phyloP scores from a whole-genome alignment of 345 rosid genomes.

The Eucalyptus leucophloia region DNA sequence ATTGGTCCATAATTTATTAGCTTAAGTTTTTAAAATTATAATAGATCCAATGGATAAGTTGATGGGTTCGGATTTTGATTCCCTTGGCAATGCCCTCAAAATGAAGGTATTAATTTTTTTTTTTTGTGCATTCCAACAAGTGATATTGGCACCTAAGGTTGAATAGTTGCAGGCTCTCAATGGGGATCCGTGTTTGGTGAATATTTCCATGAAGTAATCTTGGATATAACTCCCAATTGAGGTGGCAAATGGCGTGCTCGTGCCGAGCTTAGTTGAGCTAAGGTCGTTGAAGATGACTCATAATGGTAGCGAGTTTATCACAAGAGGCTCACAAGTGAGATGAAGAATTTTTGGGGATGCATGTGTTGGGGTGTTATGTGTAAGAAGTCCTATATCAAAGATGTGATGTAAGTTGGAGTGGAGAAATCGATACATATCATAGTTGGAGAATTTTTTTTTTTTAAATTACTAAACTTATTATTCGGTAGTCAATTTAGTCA shows the following conservation, averaged over 20 bases:
- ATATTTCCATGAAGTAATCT: not conserved
- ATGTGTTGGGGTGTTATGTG: not conserved
- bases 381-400: not conserved
- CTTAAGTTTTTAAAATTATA: not conserved
- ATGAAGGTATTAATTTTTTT: not conserved
- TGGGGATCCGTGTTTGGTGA: not conserved
- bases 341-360: not conserved
- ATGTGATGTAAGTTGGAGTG: not conserved
- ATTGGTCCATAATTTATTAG: not conserved
- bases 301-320: not conserved
- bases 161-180: not conserved
- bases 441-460: not conserved
- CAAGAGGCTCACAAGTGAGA: not conserved
- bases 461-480: not conserved
- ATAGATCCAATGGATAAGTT: not conserved
- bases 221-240: not conserved
- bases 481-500: rapidly evolving
- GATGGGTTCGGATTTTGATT: not conserved
- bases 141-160: not conserved
- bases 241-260: not conserved
- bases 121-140: not conserved
- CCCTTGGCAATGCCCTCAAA: not conserved
- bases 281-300: not conserved
- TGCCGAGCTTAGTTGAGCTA: not conserved
- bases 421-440: not conserved